Evolutionary conservation across 352 stramenopile genomes (phyloP).

Genomic region (Pythium brassicae): DNA sequence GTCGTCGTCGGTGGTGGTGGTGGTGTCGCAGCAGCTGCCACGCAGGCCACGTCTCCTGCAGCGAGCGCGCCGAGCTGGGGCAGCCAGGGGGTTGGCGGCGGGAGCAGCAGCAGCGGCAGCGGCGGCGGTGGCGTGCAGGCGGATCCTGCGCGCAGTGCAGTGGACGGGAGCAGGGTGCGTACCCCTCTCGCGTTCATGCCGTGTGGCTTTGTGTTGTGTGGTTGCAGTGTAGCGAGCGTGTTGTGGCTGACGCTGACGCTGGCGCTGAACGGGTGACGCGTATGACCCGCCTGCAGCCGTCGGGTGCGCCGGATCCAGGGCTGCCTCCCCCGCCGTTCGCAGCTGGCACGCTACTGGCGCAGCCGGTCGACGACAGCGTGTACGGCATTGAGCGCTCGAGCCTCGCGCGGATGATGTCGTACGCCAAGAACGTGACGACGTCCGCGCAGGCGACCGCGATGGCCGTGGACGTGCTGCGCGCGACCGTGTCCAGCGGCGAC

Average conservation of each 20-base stretch:
- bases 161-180: too few relatives aligned
- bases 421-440: slow-evolving; percentile 59
- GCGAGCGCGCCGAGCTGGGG: neutral
- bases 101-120: neutral
- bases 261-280: neutral
- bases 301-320: slow-evolving; percentile 23
- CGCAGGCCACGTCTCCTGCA: too few relatives aligned
- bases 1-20: too few relatives aligned
- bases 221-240: too few relatives aligned
- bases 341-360: slow-evolving; percentile 48
- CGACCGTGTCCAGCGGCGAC: slow-evolving; percentile 34
- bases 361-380: slow-evolving; percentile 59
- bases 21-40: too few relatives aligned
- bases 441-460: slow-evolving; percentile 61
- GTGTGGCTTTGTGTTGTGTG: neutral
- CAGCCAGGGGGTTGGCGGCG: too few relatives aligned
- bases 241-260: neutral
- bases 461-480: slow-evolving; percentile 63
- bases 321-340: slow-evolving; percentile 58
- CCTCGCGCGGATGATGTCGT: slow-evolving; percentile 39
- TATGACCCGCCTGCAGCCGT: neutral
- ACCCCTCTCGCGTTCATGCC: too few relatives aligned
- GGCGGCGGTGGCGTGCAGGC: neutral
- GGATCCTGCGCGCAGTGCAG: too few relatives aligned
- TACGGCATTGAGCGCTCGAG: slow-evolving; percentile 47